Evolutionary conservation across 164 flowering plant species (phyloP), one percentile per base, ranked within the genome.

Genomic region (Hamamelis virginiana): DNA sequence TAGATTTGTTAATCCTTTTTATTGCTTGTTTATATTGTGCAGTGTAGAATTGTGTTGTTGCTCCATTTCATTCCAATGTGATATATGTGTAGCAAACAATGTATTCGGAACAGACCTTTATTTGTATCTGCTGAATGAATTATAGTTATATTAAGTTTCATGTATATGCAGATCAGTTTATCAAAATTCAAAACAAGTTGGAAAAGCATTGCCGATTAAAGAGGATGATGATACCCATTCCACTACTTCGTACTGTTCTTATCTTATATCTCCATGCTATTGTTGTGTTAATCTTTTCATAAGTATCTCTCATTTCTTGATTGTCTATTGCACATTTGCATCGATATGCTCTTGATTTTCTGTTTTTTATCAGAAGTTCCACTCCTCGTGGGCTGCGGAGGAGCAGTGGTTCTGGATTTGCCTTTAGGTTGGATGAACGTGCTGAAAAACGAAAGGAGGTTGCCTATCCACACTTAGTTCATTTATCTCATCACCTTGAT

Each of bases 361-460:
- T 58, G 22, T 73, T 22, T 62, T 52, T 64, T 16, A 62, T 50
- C 77, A 87, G 86, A 64, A 83, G 77, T 75, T 69, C 75, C 48
- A 83, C 89, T 41, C 73, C 89, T 33, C 75, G 78, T 76, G 80
- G 81, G 19, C 68, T 51, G 33, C 76, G 75, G 51, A 86, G 81
- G 74, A 79, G 59, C 76, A 82, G 80, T 70, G 74, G 74, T 19
- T 69, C 87, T 64, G 89, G 81, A 62, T 93, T 88, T 79, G 59
- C 89, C 70, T 93, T 79, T 79, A 85, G 95, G 75, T 79, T 83
- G 84, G 87, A 83, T n/a, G 95, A 92, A 72, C 92, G 98, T 60
- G 98, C 95, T 68, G 96, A 89, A 65, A 92, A 82, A 70, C 71
- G 98, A 33, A 92, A 83, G 77, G 91, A 92, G 91, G 98, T 92